phyloP scores from a whole-genome alignment of 176 grass and related monocot species.

The Ananas comosus region DNA sequence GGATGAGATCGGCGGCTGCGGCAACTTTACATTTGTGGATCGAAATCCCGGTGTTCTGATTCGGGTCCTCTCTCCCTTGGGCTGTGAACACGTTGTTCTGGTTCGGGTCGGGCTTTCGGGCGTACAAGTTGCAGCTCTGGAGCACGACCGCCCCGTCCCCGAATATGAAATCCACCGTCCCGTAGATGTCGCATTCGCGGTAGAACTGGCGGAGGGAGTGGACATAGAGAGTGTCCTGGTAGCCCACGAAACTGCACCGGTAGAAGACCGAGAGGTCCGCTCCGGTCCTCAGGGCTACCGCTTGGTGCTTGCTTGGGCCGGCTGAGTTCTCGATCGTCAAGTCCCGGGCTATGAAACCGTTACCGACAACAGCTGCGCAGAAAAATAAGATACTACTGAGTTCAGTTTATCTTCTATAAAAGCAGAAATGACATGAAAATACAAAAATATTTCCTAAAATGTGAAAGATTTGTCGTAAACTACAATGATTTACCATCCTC shows the following conservation, averaged over 20 bases:
- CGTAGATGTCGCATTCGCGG: conserved; percentile 87
- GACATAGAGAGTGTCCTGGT: conserved; percentile 90
- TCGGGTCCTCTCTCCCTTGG: conserved; percentile 67
- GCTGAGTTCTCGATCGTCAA: conserved; percentile 85
- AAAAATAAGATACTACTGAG: background rate
- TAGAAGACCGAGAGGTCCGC: conserved; percentile 61
- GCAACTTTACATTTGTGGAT: conserved; percentile 76
- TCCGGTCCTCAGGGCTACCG: conserved; percentile 60
- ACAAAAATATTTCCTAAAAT: background rate
- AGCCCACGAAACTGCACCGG: conserved; percentile 75
- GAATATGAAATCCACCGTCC: conserved; percentile 86
- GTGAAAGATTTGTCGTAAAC: background rate
- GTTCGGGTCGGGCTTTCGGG: conserved; percentile 32
- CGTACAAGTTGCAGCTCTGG: conserved; percentile 84
- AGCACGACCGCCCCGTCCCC: conserved; percentile 67
- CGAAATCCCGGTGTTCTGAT: conserved; percentile 87
- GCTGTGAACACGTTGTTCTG: conserved; percentile 87
- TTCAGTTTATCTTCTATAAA: background rate
- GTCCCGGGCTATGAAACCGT: conserved; percentile 61
- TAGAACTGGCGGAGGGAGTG: conserved; percentile 96
- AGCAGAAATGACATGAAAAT: background rate
- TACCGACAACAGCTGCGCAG: conserved; percentile 53
- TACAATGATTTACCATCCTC: too few species aligned
- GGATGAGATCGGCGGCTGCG: conserved; percentile 63
- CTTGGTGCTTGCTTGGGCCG: conserved; percentile 63